Conservation (phyloP, 306 rosid species). For the Cucurbita ficifolia region DNA sequence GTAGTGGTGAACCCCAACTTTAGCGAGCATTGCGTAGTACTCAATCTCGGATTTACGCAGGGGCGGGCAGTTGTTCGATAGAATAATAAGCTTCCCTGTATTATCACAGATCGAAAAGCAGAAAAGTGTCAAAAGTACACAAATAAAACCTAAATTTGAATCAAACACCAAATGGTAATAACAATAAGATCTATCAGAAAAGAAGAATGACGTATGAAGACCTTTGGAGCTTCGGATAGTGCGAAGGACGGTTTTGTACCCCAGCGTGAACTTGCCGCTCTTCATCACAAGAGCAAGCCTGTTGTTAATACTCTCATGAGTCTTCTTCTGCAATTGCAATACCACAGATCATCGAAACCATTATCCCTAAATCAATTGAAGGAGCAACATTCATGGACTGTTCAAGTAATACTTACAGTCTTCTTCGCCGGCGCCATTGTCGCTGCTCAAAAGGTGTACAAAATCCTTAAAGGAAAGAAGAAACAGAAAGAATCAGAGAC, state of each 20-base stretch:
- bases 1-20: slow-evolving; percentile 37
- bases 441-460: not conserved
- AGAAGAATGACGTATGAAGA: not conserved
- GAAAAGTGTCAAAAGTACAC: not conserved
- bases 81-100: slow-evolving; percentile 32
- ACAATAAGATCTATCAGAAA: not conserved
- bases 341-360: not conserved
- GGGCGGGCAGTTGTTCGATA: slow-evolving; percentile 35
- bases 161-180: not conserved
- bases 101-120: not conserved
- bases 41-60: slow-evolving; percentile 31
- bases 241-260: slow-evolving; percentile 31
- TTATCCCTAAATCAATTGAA: not conserved
- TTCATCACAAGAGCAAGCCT: slow-evolving; percentile 34
- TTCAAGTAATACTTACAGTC: slow-evolving; percentile 5
- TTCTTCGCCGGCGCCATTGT: slow-evolving; percentile 18
- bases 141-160: not conserved
- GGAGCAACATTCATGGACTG: not conserved
- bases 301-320: slow-evolving; percentile 30
- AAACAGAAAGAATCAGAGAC: not conserved
- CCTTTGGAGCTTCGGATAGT: slow-evolving; percentile 32
- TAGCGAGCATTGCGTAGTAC: slow-evolving; percentile 41
- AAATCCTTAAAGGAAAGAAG: not conserved
- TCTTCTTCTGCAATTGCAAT: slow-evolving; percentile 27
- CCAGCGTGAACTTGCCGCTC: slow-evolving; percentile 28